Base-by-base conservation (phyloP, 768 basidiomycete genomes). In the Rhizopogon roseolus region DNA sequence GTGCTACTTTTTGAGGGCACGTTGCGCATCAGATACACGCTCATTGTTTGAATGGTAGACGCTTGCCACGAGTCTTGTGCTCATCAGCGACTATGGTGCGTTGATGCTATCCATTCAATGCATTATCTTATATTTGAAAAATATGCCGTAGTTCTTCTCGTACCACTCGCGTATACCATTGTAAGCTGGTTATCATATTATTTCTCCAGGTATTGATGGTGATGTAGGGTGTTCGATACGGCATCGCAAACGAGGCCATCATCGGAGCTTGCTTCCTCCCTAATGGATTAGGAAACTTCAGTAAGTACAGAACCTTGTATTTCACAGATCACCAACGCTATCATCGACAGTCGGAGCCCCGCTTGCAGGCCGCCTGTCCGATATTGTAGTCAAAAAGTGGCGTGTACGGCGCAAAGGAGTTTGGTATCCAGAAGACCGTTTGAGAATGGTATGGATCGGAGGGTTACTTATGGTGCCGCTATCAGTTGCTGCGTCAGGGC, bases 391-490 rank as follows among this genome's bases (percentile, higher is more conserved):
- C 28, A 66, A 75, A 5, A 59, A 61, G 48, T 81, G 76, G 70
- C 73, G 76, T 5, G 64, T 71, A 42, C 65, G 66, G 8, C 76
- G 82, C 16, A 74, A 72, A 0, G 82, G 82, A 3, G 60, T 67
- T 3, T 84, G 80, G 81, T 77, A 79, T 50, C 84, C 83, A 1
- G 84, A 86, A 62, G 84, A 85, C 57, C 76, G 85, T 9, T 68
- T 85, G 16, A 72, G 80, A 1, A 80, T 73, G 4, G 68, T 78
- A 1, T 54, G 80, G 8, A 60, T 70, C 11, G 76, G 78, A 19
- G 72, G 74, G 9, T 60, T 71, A 0, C 25, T 77, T 38, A 67
- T 84, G 43, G 71, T 78, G 3, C 85, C 84, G 0, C 39, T 81
- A 1, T 76, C 81, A 1, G 64, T 80, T 1, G 58, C 82, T 0